Percentiles rank a stretch among this genome's conserved stretches.
These are phyloP conservation scores for Microstegium vimineum DNA, from an alignment of 176 grass and related monocot species.

Conservation along the genomic window DNA sequence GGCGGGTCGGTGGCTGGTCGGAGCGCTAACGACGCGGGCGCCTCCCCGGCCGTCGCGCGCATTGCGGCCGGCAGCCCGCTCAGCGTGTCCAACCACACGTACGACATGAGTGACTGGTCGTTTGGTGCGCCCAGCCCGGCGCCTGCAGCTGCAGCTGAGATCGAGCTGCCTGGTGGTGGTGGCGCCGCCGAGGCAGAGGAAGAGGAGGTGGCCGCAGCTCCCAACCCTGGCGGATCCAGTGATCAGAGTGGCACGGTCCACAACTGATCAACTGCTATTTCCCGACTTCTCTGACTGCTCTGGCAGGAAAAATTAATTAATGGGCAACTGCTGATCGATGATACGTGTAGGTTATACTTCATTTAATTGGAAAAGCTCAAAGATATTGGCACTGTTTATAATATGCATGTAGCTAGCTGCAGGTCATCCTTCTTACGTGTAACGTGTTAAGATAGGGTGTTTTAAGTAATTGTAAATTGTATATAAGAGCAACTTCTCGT, in stretches of 20 bases:
- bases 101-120: conserved; percentile 17
- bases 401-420: no score
- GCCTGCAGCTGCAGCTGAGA: background rate
- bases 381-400: no score
- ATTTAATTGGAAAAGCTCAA: background rate
- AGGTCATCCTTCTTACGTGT: no score
- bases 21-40: background rate
- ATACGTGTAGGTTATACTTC: background rate
- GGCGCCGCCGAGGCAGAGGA: background rate
- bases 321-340: background rate
- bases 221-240: background rate
- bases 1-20: background rate
- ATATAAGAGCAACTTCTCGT: no score
- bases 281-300: background rate
- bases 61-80: background rate
- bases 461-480: no score
- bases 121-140: background rate
- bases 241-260: background rate
- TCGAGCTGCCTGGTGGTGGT: conserved; percentile 30
- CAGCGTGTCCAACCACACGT: conserved; percentile 21
- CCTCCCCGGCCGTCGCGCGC: background rate
- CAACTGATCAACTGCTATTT: background rate
- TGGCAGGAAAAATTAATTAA: background rate
- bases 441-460: no score
- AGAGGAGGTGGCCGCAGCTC: background rate